Percentiles rank a stretch among this genome's conserved stretches.
Conservation (phyloP, 148 eudicot genomes). For the Rhododendron simsii region DNA sequence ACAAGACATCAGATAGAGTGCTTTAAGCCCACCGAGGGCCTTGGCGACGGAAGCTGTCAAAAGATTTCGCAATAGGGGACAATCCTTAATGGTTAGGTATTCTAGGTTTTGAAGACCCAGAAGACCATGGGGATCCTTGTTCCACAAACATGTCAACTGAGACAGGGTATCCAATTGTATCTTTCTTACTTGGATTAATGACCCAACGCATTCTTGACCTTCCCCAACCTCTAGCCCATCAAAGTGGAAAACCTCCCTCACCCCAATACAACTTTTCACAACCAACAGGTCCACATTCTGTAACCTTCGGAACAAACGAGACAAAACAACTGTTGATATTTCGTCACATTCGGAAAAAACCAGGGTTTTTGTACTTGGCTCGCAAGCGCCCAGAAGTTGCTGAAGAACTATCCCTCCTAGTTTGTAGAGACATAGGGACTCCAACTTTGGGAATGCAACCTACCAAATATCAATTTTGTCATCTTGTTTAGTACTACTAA, state of each 20-base stretch:
- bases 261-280: not conserved
- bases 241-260: not conserved
- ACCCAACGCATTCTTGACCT: not conserved
- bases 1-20: not conserved
- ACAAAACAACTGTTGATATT: not conserved
- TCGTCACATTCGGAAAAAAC: too few relatives aligned
- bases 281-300: not conserved
- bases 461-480: not conserved
- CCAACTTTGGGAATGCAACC: not conserved
- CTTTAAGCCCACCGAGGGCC: not conserved
- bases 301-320: too few relatives aligned
- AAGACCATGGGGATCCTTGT: not conserved
- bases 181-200: not conserved
- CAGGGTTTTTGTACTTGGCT: not conserved
- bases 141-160: not conserved
- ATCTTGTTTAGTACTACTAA: not conserved
- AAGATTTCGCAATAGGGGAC: not conserved
- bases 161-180: not conserved
- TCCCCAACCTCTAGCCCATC: not conserved
- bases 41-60: not conserved
- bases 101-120: not conserved
- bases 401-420: too few relatives aligned
- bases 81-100: not conserved
- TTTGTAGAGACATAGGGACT: rapidly evolving
- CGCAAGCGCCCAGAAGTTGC: not conserved